Evolutionary conservation across 164 flowering plant genomes (phyloP).

Genomic region (Piper longum): DNA sequence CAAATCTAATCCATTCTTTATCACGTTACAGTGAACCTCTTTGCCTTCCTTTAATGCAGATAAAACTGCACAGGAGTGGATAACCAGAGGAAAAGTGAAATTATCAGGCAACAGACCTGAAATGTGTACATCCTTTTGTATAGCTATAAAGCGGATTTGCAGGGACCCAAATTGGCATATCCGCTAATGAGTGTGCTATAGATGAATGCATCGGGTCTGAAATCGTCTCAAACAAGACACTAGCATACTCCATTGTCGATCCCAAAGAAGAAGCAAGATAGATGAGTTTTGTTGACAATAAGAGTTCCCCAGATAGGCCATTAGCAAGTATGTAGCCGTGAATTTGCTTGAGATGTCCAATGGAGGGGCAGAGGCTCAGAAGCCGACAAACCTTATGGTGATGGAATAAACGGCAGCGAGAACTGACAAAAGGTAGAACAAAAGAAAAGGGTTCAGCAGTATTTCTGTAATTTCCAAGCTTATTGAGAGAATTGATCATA

Average conservation of each 20-base stretch:
- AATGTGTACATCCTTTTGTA: slow-evolving; percentile 20
- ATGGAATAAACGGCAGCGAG: not conserved
- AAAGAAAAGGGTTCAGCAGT: not conserved
- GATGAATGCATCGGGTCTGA: slow-evolving; percentile 20
- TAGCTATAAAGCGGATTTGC: slow-evolving; percentile 14
- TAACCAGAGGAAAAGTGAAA: slow-evolving; percentile 22
- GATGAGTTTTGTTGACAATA: slow-evolving; percentile 16
- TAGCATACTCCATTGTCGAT: slow-evolving; percentile 13
- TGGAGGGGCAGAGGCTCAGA: slow-evolving; percentile 21
- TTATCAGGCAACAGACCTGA: slow-evolving; percentile 18
- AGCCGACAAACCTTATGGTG: slow-evolving; percentile 8
- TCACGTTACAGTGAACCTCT: slow-evolving; percentile 16
- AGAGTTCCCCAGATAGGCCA: slow-evolving; percentile 17
- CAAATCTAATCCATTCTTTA: slow-evolving; percentile 19
- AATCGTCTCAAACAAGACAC: slow-evolving; percentile 18
- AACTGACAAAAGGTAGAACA: not conserved
- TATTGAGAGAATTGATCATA: not conserved
- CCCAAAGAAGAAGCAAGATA: not conserved
- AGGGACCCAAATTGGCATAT: slow-evolving; percentile 20
- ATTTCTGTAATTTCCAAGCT: not conserved
- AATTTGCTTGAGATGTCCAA: slow-evolving; percentile 10
- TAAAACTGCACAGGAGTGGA: slow-evolving; percentile 22
- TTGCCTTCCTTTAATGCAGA: slow-evolving; percentile 16
- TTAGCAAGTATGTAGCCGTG: slow-evolving; percentile 15
- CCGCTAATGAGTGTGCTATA: slow-evolving; percentile 26